Conservation (phyloP, 345 rosid genomes). For the Populus euphratica region DNA sequence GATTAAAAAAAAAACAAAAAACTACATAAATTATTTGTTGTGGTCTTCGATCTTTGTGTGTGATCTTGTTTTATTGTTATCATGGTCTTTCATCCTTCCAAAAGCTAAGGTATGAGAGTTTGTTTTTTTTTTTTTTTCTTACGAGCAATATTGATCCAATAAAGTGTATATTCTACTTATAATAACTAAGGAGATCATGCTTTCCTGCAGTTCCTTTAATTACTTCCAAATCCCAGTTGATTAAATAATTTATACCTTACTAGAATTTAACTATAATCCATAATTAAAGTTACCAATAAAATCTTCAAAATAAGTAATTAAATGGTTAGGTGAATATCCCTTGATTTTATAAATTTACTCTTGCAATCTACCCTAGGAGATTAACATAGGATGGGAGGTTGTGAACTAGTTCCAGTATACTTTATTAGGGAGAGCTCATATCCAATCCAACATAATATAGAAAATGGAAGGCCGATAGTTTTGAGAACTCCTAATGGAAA, state of each 20-base stretch:
- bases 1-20: not conserved
- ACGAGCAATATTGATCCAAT: not conserved
- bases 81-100: not conserved
- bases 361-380: too few species aligned
- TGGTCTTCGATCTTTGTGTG: not conserved
- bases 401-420: too few species aligned
- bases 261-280: not conserved
- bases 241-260: too few species aligned
- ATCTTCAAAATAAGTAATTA: not conserved
- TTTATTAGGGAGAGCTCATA: too few species aligned
- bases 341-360: not conserved
- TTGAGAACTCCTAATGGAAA: too few species aligned
- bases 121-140: not conserved
- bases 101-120: not conserved
- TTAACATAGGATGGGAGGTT: too few species aligned
- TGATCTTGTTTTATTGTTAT: not conserved
- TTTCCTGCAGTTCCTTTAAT: not conserved
- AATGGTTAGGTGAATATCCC: not conserved
- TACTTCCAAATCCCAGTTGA: not conserved
- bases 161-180: not conserved
- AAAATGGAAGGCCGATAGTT: too few species aligned
- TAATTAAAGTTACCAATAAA: not conserved
- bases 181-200: not conserved
- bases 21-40: constrained; percentile 1
- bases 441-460: too few species aligned